Percentiles rank a stretch among this genome's conserved stretches.
Evolutionary conservation across 306 rosid genomes (phyloP).

Genomic region (Acacia confusa): DNA sequence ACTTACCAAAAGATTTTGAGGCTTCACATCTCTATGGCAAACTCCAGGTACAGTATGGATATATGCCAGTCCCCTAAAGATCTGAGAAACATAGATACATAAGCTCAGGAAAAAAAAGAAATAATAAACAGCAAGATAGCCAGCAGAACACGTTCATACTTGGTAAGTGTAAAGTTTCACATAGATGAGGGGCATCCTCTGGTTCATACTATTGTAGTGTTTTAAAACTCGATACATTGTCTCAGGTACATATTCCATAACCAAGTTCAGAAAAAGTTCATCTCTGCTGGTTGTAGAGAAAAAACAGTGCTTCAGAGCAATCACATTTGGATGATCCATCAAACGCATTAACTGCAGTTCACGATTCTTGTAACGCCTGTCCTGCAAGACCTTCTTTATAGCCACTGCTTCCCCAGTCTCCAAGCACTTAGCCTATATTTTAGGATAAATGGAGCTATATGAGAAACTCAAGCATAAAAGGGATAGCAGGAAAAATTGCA

Average conservation of each 20-base stretch:
- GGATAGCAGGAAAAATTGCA: neutral
- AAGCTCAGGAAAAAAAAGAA: conserved; percentile 6
- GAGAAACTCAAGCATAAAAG: conserved; percentile 35
- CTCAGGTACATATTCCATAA: conserved; percentile 94
- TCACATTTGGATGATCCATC: conserved; percentile 93
- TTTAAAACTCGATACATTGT: conserved; percentile 77
- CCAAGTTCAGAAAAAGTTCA: conserved; percentile 87
- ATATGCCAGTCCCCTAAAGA: conserved; percentile 91
- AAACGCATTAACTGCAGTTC: conserved; percentile 93
- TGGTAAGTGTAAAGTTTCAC: conserved; percentile 92
- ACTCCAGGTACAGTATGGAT: conserved; percentile 91
- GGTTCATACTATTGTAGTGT: conserved; percentile 79
- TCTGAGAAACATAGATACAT: conserved; percentile 45
- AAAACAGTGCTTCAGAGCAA: conserved; percentile 83
- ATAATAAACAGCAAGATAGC: neutral
- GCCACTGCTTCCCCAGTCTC: conserved; percentile 89
- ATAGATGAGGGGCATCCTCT: conserved; percentile 90
- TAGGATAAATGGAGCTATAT: conserved; percentile 9
- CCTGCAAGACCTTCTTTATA: conserved; percentile 93
- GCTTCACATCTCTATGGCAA: conserved; percentile 93
- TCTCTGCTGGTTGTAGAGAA: conserved; percentile 85
- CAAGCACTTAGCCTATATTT: conserved; percentile 83
- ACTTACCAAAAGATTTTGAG: conserved; percentile 88
- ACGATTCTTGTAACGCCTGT: conserved; percentile 85
- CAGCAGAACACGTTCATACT: conserved; percentile 49